These are phyloP conservation scores for Plasmodium gallinaceum DNA, from an alignment of 169 alveolate species.

Conservation along the genomic window DNA sequence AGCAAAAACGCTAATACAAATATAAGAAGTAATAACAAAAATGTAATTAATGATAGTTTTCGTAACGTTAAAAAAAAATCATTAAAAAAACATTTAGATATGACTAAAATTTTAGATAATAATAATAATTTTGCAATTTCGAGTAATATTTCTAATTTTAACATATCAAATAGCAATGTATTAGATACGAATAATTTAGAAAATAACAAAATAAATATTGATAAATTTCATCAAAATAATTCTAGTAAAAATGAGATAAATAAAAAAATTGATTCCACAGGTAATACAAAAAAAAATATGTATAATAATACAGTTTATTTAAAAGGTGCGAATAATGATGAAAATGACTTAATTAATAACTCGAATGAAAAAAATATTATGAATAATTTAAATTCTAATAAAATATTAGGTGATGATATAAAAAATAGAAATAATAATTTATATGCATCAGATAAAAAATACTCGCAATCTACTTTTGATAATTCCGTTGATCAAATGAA, in stretches of 20 bases:
- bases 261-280: neutral
- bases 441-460: no score
- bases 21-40: no score
- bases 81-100: no score
- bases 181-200: neutral
- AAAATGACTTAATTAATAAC: neutral
- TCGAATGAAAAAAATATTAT: slow-evolving; percentile 15
- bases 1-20: no score
- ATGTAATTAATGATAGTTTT: no score
- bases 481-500: no score
- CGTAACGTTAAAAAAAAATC: no score
- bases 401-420: no score
- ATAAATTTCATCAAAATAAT: neutral
- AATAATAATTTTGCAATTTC: no score
- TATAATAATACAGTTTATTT: neutral
- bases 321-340: neutral
- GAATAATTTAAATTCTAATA: neutral
- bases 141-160: neutral
- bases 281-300: neutral
- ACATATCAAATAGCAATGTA: neutral
- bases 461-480: no score
- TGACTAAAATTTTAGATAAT: no score
- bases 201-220: neutral
- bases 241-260: neutral
- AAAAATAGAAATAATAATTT: neutral